phyloP scores from a whole-genome alignment of 164 flowering plant genomes.

The Nelumbo lutea region DNA sequence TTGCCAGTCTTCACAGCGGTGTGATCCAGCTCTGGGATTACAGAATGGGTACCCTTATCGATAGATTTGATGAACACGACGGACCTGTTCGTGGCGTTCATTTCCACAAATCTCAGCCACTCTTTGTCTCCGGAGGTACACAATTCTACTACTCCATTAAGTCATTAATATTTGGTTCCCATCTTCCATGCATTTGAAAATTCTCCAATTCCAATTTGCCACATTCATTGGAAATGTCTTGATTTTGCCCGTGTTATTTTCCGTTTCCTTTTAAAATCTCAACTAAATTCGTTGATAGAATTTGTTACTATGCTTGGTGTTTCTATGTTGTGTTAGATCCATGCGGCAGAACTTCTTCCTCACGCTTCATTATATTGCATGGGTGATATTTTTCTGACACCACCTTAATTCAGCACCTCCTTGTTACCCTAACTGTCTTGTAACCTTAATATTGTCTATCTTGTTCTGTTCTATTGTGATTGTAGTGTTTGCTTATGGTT shows the following conservation, averaged over 20 bases:
- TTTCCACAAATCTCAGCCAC: slow-evolving; percentile 86
- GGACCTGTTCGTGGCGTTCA: slow-evolving; percentile 96
- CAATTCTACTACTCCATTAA: neutral
- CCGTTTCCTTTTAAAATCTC: neutral
- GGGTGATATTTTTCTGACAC: neutral
- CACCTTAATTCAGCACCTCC: neutral
- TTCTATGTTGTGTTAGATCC: neutral
- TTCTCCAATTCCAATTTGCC: neutral
- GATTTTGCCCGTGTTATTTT: neutral
- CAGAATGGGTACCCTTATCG: slow-evolving; percentile 89
- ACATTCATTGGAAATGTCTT: neutral
- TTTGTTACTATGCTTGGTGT: neutral
- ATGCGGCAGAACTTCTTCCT: neutral
- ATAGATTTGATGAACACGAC: slow-evolving; percentile 87
- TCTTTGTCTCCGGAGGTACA: slow-evolving; percentile 91
- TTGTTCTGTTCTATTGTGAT: neutral
- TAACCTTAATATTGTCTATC: neutral
- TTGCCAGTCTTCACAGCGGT: slow-evolving; percentile 95
- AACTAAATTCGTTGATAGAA: neutral
- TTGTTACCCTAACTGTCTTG: neutral
- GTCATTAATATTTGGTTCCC: neutral
- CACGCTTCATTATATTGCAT: neutral
- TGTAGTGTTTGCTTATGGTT: neutral
- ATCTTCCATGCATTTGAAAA: neutral
- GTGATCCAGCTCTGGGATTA: slow-evolving; percentile 98